Evolutionary conservation across 345 rosid species (phyloP), one percentile per base, ranked within the genome.

Genomic region (Syzygium jambos): DNA sequence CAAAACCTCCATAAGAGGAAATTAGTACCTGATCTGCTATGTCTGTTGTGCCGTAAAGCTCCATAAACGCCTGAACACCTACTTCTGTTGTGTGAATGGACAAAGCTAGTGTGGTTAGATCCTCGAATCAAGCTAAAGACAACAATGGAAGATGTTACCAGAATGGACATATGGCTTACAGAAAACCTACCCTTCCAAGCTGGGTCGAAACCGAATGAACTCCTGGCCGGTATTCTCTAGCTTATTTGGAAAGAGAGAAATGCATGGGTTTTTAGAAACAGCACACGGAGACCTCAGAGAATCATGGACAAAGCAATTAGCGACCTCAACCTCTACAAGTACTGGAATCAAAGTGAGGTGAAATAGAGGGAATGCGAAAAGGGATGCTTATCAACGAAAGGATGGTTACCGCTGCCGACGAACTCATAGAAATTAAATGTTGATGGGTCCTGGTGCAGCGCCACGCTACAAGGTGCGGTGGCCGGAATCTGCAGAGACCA

Each of bases 111-210:
- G 22, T 1, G 59, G 9, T 56, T 27, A 56, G 38, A 38, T 56
- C 23, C 61, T 56, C n/a, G 61, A 25, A 56, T 56, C 23, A 9
- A 56, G 27, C 22, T 55, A 25, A 55, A 22, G 8, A 55, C 3
- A 0, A 11, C 0, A 7, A 2, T 7, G 2, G 0, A 23, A 23
- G 63, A 57, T 9, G 29, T 9, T 23, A 57, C 25, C 63, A 57
- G 9, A 22, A 55, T 55, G 59, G 59, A 55, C 22, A 22, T 7
- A 55, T 55, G 0, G 27, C 21, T 8, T 11, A 22, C 0, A 1
- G 4, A 55, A 4, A 55, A 55, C 59, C 22, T 55, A 25, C 11
- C 59, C 3, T 25, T 25, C 59, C 11, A 0, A 11, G 59, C 21
- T 55, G 5, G 22, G 59, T 55, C 19, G 59, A 55, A 55, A 23